Conservation (phyloP, 2,329 filamentous ascomycete genomes). For the Meredithiella fracta region DNA sequence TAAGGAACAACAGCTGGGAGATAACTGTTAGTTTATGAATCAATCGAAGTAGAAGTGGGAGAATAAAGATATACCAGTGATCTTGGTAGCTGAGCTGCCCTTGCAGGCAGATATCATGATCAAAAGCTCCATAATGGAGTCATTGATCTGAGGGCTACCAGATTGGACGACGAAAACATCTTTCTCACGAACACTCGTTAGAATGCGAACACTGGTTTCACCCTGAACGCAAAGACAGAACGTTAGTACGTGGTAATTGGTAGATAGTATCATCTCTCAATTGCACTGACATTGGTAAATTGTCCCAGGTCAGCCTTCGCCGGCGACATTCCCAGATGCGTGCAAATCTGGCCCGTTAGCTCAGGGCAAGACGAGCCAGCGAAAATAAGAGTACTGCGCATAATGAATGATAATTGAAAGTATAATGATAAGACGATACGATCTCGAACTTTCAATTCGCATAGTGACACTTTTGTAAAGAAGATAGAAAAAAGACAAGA, state of each 20-base stretch:
- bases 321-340: slow-evolving; percentile 48
- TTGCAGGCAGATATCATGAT: slow-evolving; percentile 99
- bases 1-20: slow-evolving; percentile 67
- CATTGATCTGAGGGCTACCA: slow-evolving; percentile 88
- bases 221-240: slow-evolving; percentile 31
- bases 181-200: slow-evolving; percentile 77
- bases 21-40: slow-evolving; percentile 10
- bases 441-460: not conserved
- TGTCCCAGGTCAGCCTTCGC: slow-evolving; percentile 50
- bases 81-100: slow-evolving; percentile 87
- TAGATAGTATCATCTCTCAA: not conserved
- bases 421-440: not conserved
- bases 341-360: slow-evolving; percentile 49
- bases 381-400: slow-evolving; percentile 53
- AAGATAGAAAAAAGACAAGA: slow-evolving; percentile 16
- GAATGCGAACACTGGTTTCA: slow-evolving; percentile 52
- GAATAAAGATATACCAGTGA: slow-evolving; percentile 54
- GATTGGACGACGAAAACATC: slow-evolving; percentile 99
- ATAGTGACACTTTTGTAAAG: slow-evolving; percentile 3
- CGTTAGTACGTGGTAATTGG: slow-evolving; percentile 4
- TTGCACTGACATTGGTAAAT: slow-evolving; percentile 48
- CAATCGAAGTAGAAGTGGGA: not conserved
- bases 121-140: slow-evolving; percentile 96
- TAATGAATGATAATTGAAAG: slow-evolving; percentile 18
- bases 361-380: slow-evolving; percentile 50